phyloP scores from a whole-genome alignment of 2,329 filamentous ascomycete genomes.

The Fusarium metavorans region DNA sequence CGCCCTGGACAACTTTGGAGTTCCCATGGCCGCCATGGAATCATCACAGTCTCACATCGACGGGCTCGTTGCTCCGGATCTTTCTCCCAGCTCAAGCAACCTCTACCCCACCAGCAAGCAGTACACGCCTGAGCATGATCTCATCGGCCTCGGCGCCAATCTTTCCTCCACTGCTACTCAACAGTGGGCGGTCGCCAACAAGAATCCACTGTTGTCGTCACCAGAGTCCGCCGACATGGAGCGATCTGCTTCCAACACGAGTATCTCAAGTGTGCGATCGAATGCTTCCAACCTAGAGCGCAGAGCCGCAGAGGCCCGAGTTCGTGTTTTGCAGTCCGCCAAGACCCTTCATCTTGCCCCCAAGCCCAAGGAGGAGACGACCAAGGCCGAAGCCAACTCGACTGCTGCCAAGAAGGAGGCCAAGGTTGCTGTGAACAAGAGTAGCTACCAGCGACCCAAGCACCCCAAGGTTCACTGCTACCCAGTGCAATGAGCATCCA shows the following conservation, averaged over 20 bases:
- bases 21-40: constrained; percentile 53
- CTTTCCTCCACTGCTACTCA: constrained; percentile 38
- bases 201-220: constrained; percentile 45
- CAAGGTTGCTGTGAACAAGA: constrained; percentile 59
- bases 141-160: constrained; percentile 56
- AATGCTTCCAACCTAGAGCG: constrained; percentile 57
- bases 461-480: constrained; percentile 79
- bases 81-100: constrained; percentile 30
- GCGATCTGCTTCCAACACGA: constrained; percentile 60
- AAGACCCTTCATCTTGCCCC: constrained; percentile 56
- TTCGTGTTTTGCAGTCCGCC: constrained; percentile 59
- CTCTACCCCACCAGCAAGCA: constrained; percentile 45
- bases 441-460: constrained; percentile 69
- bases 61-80: constrained; percentile 28
- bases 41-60: constrained; percentile 54
- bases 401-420: constrained; percentile 51
- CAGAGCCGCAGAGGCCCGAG: constrained; percentile 62
- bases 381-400: constrained; percentile 7
- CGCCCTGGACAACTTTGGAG: constrained; percentile 48
- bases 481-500: constrained; percentile 76
- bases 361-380: constrained; percentile 52
- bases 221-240: constrained; percentile 57
- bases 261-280: constrained; percentile 57
- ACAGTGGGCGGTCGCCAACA: constrained; percentile 48
- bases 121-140: constrained; percentile 45